Evolutionary conservation across 441 rosid genomes (phyloP).

Genomic region (Eutrema salsugineum): DNA sequence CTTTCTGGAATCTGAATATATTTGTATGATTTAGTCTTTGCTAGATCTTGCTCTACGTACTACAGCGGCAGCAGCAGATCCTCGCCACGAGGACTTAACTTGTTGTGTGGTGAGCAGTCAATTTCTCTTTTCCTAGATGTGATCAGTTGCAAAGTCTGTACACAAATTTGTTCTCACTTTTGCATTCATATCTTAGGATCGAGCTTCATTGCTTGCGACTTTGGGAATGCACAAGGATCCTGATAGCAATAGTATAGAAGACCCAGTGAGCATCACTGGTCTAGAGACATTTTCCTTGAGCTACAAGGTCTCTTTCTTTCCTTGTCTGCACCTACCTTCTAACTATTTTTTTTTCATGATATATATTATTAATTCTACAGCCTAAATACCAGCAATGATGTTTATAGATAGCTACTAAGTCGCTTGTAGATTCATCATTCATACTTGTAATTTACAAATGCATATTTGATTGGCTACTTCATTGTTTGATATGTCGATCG

Average conservation of each 20-base stretch:
- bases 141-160: neutral
- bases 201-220: constrained; percentile 75
- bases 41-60: constrained; percentile 97
- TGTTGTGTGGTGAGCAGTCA: constrained; percentile 76
- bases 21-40: constrained; percentile 56
- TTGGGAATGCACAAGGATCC: constrained; percentile 61
- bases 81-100: constrained; percentile 94
- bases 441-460: neutral
- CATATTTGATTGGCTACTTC: neutral
- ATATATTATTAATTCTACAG: neutral
- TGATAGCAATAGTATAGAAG: constrained; percentile 55
- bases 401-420: neutral
- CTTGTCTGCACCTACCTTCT: neutral
- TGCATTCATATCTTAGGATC: constrained; percentile 59
- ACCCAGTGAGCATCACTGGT: constrained; percentile 79
- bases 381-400: neutral
- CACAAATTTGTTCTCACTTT: constrained; percentile 10
- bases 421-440: neutral
- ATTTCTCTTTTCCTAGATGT: constrained; percentile 7
- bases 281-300: constrained; percentile 95
- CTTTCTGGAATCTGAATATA: constrained; percentile 19
- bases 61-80: constrained; percentile 96
- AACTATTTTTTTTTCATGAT: neutral
- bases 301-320: constrained; percentile 67
- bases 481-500: neutral